Conservation (phyloP, 176 grass and related monocot genomes). For the Lolium perenne region DNA sequence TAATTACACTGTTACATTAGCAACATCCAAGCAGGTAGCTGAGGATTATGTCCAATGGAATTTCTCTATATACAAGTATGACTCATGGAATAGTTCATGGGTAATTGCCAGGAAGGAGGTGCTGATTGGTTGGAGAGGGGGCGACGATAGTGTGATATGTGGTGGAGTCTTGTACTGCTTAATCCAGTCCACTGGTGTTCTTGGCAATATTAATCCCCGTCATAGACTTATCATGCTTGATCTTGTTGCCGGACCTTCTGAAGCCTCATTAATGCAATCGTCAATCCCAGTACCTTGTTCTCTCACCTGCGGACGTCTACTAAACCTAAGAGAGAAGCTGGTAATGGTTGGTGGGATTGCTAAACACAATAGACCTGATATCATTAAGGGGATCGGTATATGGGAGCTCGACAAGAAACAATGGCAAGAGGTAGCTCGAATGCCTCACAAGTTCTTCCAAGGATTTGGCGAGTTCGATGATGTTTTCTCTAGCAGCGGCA, state of each 20-base stretch:
- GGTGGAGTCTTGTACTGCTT: constrained; percentile 78
- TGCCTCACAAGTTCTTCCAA: constrained; percentile 97
- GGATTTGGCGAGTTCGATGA: constrained; percentile 95
- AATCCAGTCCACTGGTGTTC: constrained; percentile 85
- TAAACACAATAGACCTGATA: constrained; percentile 88
- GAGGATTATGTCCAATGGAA: constrained; percentile 80
- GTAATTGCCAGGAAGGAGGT: constrained; percentile 57
- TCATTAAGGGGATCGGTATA: constrained; percentile 94
- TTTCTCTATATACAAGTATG: constrained; percentile 74
- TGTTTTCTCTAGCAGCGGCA: constrained; percentile 85
- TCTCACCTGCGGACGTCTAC: constrained; percentile 82
- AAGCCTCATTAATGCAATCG: constrained; percentile 46
- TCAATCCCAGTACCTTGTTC: constrained; percentile 69
- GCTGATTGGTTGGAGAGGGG: constrained; percentile 85
- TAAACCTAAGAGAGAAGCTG: constrained; percentile 80
- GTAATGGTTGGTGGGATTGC: constrained; percentile 93
- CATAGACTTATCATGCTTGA: constrained; percentile 83
- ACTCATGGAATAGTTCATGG: constrained; percentile 65
- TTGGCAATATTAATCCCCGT: constrained; percentile 67
- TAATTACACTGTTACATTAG: constrained; percentile 70
- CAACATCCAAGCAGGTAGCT: constrained; percentile 71
- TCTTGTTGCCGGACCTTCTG: constrained; percentile 41
- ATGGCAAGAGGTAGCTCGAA: constrained; percentile 76
- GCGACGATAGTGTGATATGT: constrained; percentile 90
- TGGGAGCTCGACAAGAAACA: constrained; percentile 77